phyloP scores from a whole-genome alignment of 305 asterid species.

The Caryopteris hybrid region DNA sequence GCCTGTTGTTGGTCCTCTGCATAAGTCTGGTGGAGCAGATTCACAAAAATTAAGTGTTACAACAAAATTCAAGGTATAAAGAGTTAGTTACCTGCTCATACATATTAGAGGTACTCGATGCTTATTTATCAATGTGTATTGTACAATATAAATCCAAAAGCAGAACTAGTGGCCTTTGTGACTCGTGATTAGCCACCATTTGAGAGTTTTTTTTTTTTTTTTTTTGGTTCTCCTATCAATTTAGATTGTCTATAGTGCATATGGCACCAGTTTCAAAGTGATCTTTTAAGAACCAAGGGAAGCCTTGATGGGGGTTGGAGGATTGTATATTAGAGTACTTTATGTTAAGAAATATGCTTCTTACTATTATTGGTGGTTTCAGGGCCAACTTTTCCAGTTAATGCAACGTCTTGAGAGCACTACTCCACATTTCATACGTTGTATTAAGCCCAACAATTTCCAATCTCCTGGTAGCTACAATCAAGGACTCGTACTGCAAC shows the following conservation, averaged over 20 bases:
- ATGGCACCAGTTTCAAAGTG: neutral
- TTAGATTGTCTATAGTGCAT: neutral
- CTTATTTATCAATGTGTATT: neutral
- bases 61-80: slow-evolving; percentile 70
- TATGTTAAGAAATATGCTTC: neutral
- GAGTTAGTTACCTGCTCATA: neutral
- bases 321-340: neutral
- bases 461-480: slow-evolving; percentile 89
- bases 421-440: slow-evolving; percentile 97
- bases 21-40: slow-evolving; percentile 98
- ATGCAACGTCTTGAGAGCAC: slow-evolving; percentile 97
- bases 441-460: slow-evolving; percentile 91
- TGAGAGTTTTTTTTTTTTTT: neutral
- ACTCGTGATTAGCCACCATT: neutral
- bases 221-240: neutral
- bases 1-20: slow-evolving; percentile 79
- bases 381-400: slow-evolving; percentile 92
- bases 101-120: neutral
- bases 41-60: slow-evolving; percentile 95
- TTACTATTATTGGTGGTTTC: slow-evolving; percentile 19
- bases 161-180: neutral
- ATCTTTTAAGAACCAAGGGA: neutral
- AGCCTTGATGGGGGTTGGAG: neutral
- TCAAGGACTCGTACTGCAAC: slow-evolving; percentile 90
- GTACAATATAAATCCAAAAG: neutral